phyloP scores from a whole-genome alignment of 2,329 filamentous ascomycete species.

The Talaromyces sp. region DNA sequence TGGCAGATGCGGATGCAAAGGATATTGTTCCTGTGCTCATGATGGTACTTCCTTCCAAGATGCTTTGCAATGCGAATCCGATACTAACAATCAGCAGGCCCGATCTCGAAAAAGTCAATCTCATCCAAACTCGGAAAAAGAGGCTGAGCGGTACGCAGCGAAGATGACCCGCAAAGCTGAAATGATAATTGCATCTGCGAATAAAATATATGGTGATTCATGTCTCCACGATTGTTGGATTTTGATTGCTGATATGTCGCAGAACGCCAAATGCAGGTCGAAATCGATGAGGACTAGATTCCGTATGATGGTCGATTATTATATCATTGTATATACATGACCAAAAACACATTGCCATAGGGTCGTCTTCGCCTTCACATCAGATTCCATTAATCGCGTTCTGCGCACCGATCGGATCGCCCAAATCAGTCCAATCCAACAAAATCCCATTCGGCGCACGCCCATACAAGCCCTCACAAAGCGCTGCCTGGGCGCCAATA shows the following conservation, averaged over 20 bases:
- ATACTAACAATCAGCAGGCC: conserved; percentile 44
- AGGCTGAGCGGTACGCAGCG: conserved; percentile 58
- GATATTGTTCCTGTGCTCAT: conserved; percentile 69
- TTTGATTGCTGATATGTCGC: conserved; percentile 16
- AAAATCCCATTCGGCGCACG: conserved; percentile 43
- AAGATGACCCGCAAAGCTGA: conserved; percentile 65
- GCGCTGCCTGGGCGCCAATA: conserved; percentile 41
- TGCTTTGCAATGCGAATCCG: not conserved
- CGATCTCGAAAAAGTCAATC: conserved; percentile 59
- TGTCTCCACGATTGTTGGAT: not conserved
- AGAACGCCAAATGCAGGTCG: conserved; percentile 38
- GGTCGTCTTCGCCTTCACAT: not conserved
- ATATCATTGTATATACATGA: not conserved
- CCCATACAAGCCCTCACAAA: conserved; percentile 39
- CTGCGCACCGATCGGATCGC: conserved; percentile 42
- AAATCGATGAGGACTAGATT: conserved; percentile 31
- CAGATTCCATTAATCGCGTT: conserved; percentile 36
- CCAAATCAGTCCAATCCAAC: conserved; percentile 46
- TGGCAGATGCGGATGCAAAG: conserved; percentile 65
- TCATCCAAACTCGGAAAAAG: conserved; percentile 52
- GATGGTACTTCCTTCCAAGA: conserved; percentile 48
- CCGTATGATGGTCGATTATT: not conserved
- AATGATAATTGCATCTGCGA: conserved; percentile 65
- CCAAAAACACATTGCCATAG: not conserved
- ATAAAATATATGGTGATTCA: conserved; percentile 58